phyloP scores from a whole-genome alignment of 1,284 basidiomycete genomes.

The Tylopilus sp. region DNA sequence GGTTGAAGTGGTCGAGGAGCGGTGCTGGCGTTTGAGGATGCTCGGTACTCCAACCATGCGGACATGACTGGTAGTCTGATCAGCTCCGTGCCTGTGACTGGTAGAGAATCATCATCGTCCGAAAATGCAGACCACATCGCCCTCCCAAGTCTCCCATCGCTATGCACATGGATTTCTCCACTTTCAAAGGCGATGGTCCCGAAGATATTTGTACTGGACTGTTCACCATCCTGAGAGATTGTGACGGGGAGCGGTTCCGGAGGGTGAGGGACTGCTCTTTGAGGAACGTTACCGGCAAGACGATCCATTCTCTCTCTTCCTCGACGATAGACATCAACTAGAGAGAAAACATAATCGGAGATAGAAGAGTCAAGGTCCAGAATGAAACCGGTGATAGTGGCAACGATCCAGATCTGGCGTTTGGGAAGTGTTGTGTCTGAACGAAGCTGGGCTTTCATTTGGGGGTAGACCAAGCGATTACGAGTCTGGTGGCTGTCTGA shows the following conservation, averaged over 20 bases:
- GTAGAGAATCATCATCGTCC: slow-evolving; percentile 49
- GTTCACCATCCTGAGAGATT: slow-evolving; percentile 11
- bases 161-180: slow-evolving; percentile 71
- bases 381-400: slow-evolving; percentile 82
- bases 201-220: slow-evolving; percentile 59
- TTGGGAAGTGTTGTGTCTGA: slow-evolving; percentile 49
- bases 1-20: slow-evolving; percentile 36
- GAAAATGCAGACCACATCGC: slow-evolving; percentile 35
- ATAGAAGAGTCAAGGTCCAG: slow-evolving; percentile 82
- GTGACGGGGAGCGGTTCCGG: slow-evolving; percentile 10
- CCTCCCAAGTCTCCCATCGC: slow-evolving; percentile 38
- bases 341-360: slow-evolving; percentile 72
- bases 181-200: slow-evolving; percentile 77
- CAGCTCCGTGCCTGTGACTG: slow-evolving; percentile 52
- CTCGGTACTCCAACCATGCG: slow-evolving; percentile 79
- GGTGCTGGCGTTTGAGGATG: slow-evolving; percentile 42
- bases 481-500: slow-evolving; percentile 66
- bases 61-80: slow-evolving; percentile 79
- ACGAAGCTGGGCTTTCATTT: slow-evolving; percentile 73
- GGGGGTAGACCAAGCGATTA: slow-evolving; percentile 78
- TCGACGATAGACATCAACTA: slow-evolving; percentile 81
- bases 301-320: slow-evolving; percentile 76
- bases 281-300: slow-evolving; percentile 50
- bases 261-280: slow-evolving; percentile 36
- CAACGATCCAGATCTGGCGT: slow-evolving; percentile 63